Evolutionary conservation across 768 basidiomycete genomes (phyloP).

Genomic region (Dictyophora rubrovolvata): DNA sequence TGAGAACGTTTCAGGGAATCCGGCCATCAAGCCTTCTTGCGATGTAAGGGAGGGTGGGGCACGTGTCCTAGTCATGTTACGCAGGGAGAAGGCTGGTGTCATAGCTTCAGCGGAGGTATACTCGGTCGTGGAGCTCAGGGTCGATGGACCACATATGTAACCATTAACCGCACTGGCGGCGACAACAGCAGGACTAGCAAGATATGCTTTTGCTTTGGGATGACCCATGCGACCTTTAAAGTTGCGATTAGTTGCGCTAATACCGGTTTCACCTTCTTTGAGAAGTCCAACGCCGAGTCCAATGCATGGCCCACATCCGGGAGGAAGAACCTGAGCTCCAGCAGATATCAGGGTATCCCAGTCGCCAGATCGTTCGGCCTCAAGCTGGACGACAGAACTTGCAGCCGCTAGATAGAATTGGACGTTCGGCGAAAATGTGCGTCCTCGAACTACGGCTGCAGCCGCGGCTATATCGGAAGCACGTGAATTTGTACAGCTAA

Average conservation of each 20-base stretch:
- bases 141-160: constrained; percentile 75
- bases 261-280: constrained; percentile 91
- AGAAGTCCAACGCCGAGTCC: constrained; percentile 88
- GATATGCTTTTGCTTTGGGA: constrained; percentile 89
- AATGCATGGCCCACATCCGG: constrained; percentile 97
- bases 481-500: constrained; percentile 96
- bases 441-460: constrained; percentile 77
- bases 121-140: constrained; percentile 41
- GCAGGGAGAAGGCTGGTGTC: constrained; percentile 50
- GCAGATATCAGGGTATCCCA: constrained; percentile 82
- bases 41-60: constrained; percentile 20
- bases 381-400: constrained; percentile 82
- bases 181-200: constrained; percentile 94
- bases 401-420: constrained; percentile 98
- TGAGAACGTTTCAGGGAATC: constrained; percentile 74
- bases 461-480: constrained; percentile 91
- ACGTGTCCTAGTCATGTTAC: constrained; percentile 20
- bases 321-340: constrained; percentile 86
- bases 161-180: constrained; percentile 93
- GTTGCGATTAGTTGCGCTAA: constrained; percentile 97
- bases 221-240: constrained; percentile 99
- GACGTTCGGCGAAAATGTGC: constrained; percentile 75
- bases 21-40: constrained; percentile 60
- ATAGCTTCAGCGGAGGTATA: constrained; percentile 30
- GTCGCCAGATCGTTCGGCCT: constrained; percentile 75